Conservation (phyloP, 306 rosid genomes). For the Mimosa bimucronata region DNA sequence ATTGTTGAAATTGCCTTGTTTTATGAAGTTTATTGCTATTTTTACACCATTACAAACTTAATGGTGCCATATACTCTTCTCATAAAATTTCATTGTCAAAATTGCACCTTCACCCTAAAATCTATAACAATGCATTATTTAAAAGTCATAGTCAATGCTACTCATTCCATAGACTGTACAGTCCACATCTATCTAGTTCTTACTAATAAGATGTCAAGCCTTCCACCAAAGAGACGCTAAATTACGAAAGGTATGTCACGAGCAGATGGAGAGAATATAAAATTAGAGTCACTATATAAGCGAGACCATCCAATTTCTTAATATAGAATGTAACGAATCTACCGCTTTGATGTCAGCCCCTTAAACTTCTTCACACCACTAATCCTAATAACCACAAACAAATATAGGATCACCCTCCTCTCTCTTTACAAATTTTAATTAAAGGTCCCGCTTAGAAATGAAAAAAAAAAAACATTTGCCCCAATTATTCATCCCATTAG, state of each 20-base stretch:
- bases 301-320: neutral
- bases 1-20: too few relatives aligned
- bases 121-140: neutral
- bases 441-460: slow-evolving; percentile 6
- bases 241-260: neutral
- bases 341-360: neutral
- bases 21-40: too few relatives aligned
- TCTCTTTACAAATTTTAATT: neutral
- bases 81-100: too few relatives aligned
- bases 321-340: neutral
- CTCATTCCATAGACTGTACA: neutral
- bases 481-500: slow-evolving; percentile 44
- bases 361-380: neutral
- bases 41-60: too few relatives aligned
- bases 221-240: neutral
- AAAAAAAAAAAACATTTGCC: slow-evolving; percentile 28
- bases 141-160: neutral
- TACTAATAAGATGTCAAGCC: neutral
- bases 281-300: neutral
- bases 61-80: too few relatives aligned
- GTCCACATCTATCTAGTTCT: neutral
- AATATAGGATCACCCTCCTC: slow-evolving; percentile 7
- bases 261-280: neutral
- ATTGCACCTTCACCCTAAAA: too few relatives aligned
- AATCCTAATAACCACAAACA: slow-evolving; percentile 4